Evolutionary conservation across 1,139 yeast genomes (phyloP).

Genomic region (Magnusiomyces paraingens): DNA sequence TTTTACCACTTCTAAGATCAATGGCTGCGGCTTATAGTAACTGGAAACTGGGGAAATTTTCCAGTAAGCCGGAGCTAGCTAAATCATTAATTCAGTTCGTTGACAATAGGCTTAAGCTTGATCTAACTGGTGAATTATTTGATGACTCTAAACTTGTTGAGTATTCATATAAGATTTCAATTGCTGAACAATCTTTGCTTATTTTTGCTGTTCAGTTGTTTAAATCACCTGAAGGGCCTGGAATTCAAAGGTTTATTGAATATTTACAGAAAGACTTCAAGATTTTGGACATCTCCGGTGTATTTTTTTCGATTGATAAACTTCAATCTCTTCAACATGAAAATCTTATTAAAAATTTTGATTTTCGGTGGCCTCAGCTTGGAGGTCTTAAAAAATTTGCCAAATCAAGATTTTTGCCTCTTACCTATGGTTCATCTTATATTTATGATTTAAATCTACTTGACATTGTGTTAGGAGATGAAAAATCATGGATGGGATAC

Average conservation of each 20-base stretch:
- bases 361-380: slow-evolving; percentile 42
- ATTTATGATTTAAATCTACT: slow-evolving; percentile 58
- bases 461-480: slow-evolving; percentile 49
- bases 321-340: slow-evolving; percentile 44
- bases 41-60: slow-evolving; percentile 14
- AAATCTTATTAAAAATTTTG: slow-evolving; percentile 42
- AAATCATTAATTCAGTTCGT: slow-evolving; percentile 10
- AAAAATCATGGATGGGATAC: slow-evolving; percentile 47
- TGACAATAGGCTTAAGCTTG: slow-evolving; percentile 1
- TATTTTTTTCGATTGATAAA: slow-evolving; percentile 31
- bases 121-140: background rate
- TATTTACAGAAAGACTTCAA: slow-evolving; percentile 38
- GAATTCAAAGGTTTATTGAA: slow-evolving; percentile 40
- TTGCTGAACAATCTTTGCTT: slow-evolving; percentile 64
- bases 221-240: slow-evolving; percentile 33
- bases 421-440: slow-evolving; percentile 38
- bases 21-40: slow-evolving; percentile 32
- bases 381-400: slow-evolving; percentile 45
- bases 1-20: slow-evolving; percentile 24
- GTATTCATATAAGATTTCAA: slow-evolving; percentile 36
- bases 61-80: slow-evolving; percentile 10
- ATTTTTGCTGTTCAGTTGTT: slow-evolving; percentile 67
- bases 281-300: slow-evolving; percentile 27
- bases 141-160: slow-evolving; percentile 1
- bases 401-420: slow-evolving; percentile 15